Evolutionary conservation across 805 yeast species (phyloP).

Genomic region (Saccharomycopsis oosterbeekiorum): DNA sequence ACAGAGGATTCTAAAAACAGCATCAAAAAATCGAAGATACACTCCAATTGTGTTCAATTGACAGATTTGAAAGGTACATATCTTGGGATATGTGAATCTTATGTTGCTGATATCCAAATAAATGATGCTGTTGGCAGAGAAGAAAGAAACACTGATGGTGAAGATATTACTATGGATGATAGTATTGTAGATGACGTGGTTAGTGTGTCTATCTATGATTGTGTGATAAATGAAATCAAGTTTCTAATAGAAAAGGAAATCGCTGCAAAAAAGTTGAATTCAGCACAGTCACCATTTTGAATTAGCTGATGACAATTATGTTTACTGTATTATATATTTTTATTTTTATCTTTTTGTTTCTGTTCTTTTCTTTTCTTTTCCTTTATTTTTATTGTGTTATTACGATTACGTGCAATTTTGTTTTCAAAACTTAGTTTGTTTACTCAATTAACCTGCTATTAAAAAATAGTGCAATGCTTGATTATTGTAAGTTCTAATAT

Average conservation of each 20-base stretch:
- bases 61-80: not conserved
- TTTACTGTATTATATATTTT: not conserved
- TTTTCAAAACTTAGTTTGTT: not conserved
- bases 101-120: not conserved
- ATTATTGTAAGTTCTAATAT: too few relatives aligned
- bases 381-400: not conserved
- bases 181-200: not conserved
- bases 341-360: not conserved
- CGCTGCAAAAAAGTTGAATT: not conserved
- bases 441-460: not conserved
- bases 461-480: too few relatives aligned
- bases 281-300: not conserved
- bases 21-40: not conserved
- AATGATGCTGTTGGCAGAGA: not conserved
- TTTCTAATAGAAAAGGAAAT: not conserved
- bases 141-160: not conserved
- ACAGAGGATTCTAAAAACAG: not conserved
- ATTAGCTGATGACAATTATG: not conserved
- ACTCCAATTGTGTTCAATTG: not conserved
- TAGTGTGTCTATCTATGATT: not conserved
- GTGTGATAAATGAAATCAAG: not conserved
- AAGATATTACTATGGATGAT: not conserved
- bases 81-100: not conserved
- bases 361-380: not conserved
- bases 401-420: not conserved